These are phyloP conservation scores for Fusarium sp. DNA, from an alignment of 2,329 filamentous ascomycete genomes.

Conservation along the genomic window DNA sequence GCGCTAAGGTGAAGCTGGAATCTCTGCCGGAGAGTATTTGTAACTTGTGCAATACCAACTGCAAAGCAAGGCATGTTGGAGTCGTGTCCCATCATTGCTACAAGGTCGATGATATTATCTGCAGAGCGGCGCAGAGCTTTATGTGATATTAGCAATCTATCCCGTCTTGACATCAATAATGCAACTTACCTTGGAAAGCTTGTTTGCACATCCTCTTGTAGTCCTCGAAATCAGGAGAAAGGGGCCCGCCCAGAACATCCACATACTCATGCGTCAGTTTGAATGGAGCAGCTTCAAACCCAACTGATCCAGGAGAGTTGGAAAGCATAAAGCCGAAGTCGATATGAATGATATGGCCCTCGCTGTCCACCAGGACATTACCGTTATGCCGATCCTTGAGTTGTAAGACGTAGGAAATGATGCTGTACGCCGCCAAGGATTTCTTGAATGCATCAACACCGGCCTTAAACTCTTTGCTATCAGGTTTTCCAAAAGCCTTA, in stretches of 20 bases:
- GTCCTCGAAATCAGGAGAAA: slow-evolving; percentile 76
- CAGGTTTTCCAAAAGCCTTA: slow-evolving; percentile 80
- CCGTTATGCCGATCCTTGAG: slow-evolving; percentile 90
- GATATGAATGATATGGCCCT: slow-evolving; percentile 89
- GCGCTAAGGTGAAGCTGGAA: slow-evolving; percentile 87
- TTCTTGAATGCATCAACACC: slow-evolving; percentile 84
- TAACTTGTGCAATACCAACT: slow-evolving; percentile 78
- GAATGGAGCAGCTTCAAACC: slow-evolving; percentile 88
- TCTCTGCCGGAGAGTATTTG: slow-evolving; percentile 75
- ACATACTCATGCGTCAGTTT: slow-evolving; percentile 90
- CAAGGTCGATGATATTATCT: slow-evolving; percentile 84
- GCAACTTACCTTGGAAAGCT: slow-evolving; percentile 79
- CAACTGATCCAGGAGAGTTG: slow-evolving; percentile 85
- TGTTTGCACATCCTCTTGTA: slow-evolving; percentile 86
- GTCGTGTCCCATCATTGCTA: slow-evolving; percentile 86
- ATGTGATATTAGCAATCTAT: slow-evolving; percentile 20
- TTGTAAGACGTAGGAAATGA: slow-evolving; percentile 86
- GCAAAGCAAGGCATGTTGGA: slow-evolving; percentile 89
- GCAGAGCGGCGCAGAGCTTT: slow-evolving; percentile 80
- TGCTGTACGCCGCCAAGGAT: slow-evolving; percentile 86
- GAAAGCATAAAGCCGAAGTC: slow-evolving; percentile 93
- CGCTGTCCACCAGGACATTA: slow-evolving; percentile 86
- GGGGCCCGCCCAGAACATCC: slow-evolving; percentile 81
- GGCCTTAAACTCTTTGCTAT: slow-evolving; percentile 76
- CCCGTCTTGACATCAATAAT: neutral